Base-by-base conservation (phyloP, 345 rosid genomes). In the Noccaea bulbosa region DNA sequence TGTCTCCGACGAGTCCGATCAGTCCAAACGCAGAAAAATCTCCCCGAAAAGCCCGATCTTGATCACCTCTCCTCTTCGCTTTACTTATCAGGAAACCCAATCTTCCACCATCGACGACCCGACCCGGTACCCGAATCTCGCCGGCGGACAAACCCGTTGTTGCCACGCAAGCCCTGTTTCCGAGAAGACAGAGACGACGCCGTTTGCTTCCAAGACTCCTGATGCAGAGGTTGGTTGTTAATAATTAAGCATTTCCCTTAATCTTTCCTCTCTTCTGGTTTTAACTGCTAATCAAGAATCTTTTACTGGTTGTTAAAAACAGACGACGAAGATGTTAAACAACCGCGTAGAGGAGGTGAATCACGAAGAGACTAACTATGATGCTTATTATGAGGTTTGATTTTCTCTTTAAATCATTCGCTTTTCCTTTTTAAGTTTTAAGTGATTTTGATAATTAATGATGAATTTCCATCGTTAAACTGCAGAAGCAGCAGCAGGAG, bases 1-100 rank as follows among this genome's bases (percentile, higher is more conserved):
- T 67, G 69, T 67, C 44, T 67, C 78, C 48, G 73, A 67, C 10
- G 64, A 67, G 2, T 74, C 69, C 1, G 78, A 74, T 61, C 43
- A 51, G 5, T 24, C 41, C 8, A 74, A 74, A 67, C 73, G 78
- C 24, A 60, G 78, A 32, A 60, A 56, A 45, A 0, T 74, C 63
- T 67, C 73, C 15, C 56, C 30, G 3, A 49, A 51, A 60, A 38
- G 43, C 24, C 50, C 67, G 6, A 52, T 43, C 49, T 65, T 65
- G 11, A 57, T 58, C 46, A 48, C 43, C 6, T 52, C 78, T 35
- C 73, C 68, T 51, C 54, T 59, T 40, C 38, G 46, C 20, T 56
- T 61, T 60, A 58, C 45, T 17, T 30, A 34, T 53, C 62, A 11
- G 4, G 67, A 66, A 59, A 58, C 52, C 3, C 52, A 41, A 0